Conservation (phyloP, 768 basidiomycete genomes). For the button mushroom (Agaricus bisporus) region DNA sequence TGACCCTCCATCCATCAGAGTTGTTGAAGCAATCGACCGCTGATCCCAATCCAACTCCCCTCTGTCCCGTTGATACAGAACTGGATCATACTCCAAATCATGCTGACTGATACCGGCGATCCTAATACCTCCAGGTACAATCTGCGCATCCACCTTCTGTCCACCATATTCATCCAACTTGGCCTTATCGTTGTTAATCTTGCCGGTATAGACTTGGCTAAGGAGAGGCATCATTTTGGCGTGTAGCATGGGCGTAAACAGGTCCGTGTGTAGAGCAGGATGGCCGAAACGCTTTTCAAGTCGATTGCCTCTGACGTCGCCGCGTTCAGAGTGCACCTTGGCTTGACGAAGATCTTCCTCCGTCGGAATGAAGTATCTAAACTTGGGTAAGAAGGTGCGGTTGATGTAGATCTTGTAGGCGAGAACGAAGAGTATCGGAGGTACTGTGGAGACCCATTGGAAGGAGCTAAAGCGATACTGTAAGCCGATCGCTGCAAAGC, state of each 20-base stretch:
- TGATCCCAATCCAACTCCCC: slow-evolving; percentile 89
- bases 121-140: slow-evolving; percentile 73
- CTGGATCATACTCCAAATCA: slow-evolving; percentile 82
- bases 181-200: slow-evolving; percentile 55
- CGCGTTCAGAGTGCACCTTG: slow-evolving; percentile 72
- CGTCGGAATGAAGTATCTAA: slow-evolving; percentile 82
- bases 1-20: slow-evolving; percentile 41
- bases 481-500: slow-evolving; percentile 69
- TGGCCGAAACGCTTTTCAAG: slow-evolving; percentile 93
- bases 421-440: slow-evolving; percentile 74
- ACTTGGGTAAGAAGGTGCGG: slow-evolving; percentile 57
- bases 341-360: slow-evolving; percentile 68
- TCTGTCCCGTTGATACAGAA: slow-evolving; percentile 69
- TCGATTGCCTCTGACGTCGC: slow-evolving; percentile 65
- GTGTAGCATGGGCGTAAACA: slow-evolving; percentile 87
- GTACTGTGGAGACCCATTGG: slow-evolving; percentile 79
- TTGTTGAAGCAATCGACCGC: slow-evolving; percentile 62
- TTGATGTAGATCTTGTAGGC: slow-evolving; percentile 83
- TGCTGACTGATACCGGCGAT: slow-evolving; percentile 79
- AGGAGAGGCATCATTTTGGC: slow-evolving; percentile 80
- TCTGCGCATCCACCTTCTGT: slow-evolving; percentile 64
- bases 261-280: slow-evolving; percentile 79
- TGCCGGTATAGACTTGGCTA: slow-evolving; percentile 70
- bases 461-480: slow-evolving; percentile 69
- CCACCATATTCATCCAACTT: slow-evolving; percentile 75